Percentiles rank a stretch among this genome's conserved stretches.
phyloP scores from a whole-genome alignment of 2,329 filamentous ascomycete species.

The Hortaea werneckii region DNA sequence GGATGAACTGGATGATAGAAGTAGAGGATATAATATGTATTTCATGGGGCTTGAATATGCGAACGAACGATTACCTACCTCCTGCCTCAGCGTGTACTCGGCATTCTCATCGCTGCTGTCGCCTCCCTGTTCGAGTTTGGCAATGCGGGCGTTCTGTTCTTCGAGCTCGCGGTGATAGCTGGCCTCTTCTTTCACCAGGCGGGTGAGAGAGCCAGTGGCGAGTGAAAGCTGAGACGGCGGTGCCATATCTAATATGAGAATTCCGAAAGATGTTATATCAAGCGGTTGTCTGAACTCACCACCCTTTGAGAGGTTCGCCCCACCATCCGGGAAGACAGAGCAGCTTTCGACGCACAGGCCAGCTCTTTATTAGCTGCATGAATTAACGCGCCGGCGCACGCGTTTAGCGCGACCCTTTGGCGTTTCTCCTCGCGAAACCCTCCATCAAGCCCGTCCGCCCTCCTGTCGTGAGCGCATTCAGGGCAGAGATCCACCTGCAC shows the following conservation, averaged over 20 bases:
- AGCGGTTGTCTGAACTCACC: neutral
- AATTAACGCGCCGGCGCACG: too few relatives aligned
- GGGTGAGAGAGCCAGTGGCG: conserved; percentile 65
- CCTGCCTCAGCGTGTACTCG: conserved; percentile 72
- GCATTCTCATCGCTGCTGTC: conserved; percentile 56
- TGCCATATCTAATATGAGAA: conserved; percentile 48
- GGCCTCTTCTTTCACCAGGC: conserved; percentile 82
- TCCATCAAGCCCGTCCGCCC: too few relatives aligned
- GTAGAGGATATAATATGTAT: neutral
- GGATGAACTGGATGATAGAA: conserved; percentile 3
- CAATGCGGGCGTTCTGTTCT: conserved; percentile 61
- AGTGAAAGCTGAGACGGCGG: conserved; percentile 68
- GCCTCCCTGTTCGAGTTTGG: conserved; percentile 45
- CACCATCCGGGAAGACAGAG: neutral
- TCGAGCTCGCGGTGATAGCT: conserved; percentile 82
- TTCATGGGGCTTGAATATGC: neutral
- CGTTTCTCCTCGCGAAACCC: too few relatives aligned
- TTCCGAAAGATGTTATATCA: too few relatives aligned
- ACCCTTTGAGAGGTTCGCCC: neutral
- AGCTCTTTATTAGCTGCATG: too few relatives aligned
- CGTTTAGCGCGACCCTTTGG: too few relatives aligned
- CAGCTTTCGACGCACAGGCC: too few relatives aligned
- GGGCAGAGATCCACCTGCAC: too few relatives aligned
- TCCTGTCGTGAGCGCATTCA: too few relatives aligned
- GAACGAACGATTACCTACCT: conserved; percentile 46